These are phyloP conservation scores for Metarhizium brunneum DNA, from an alignment of 2,329 filamentous ascomycete species.

Conservation along the genomic window DNA sequence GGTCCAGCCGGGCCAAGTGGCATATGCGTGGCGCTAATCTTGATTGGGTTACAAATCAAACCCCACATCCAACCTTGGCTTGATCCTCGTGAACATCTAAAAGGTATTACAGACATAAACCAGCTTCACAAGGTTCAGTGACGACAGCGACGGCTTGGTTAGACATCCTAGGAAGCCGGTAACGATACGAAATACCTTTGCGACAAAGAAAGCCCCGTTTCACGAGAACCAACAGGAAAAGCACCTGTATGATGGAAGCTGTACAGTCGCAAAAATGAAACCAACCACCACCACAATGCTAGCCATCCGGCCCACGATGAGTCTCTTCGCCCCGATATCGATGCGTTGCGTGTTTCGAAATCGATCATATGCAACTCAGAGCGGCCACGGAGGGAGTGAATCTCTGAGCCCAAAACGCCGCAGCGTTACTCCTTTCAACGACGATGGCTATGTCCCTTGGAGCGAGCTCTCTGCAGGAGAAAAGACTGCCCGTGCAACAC, in stretches of 20 bases:
- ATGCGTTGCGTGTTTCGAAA: neutral
- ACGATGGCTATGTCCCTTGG: constrained; percentile 79
- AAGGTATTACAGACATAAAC: neutral
- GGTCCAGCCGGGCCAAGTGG: constrained; percentile 27
- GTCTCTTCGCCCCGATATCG: constrained; percentile 13
- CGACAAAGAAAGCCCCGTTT: neutral
- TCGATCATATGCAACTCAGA: constrained; percentile 51
- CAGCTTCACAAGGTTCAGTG: neutral
- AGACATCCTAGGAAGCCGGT: neutral
- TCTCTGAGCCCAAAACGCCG: constrained; percentile 44
- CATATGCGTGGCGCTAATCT: constrained; percentile 30
- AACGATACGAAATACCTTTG: neutral
- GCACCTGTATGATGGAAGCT: constrained; percentile 24
- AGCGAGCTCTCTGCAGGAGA: constrained; percentile 63
- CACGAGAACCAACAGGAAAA: constrained; percentile 7
- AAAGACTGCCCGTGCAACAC: constrained; percentile 75
- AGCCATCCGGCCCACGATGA: constrained; percentile 23
- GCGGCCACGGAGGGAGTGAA: constrained; percentile 27
- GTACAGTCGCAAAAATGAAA: constrained; percentile 36
- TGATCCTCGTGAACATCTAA: neutral
- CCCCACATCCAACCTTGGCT: constrained; percentile 14
- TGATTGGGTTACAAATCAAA: constrained; percentile 14
- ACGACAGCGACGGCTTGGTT: neutral
- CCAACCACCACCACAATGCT: constrained; percentile 25
- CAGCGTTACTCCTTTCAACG: constrained; percentile 74